These are phyloP conservation scores for Xanthoceras sorbifolium DNA, from an alignment of 345 rosid genomes.

Conservation along the genomic window DNA sequence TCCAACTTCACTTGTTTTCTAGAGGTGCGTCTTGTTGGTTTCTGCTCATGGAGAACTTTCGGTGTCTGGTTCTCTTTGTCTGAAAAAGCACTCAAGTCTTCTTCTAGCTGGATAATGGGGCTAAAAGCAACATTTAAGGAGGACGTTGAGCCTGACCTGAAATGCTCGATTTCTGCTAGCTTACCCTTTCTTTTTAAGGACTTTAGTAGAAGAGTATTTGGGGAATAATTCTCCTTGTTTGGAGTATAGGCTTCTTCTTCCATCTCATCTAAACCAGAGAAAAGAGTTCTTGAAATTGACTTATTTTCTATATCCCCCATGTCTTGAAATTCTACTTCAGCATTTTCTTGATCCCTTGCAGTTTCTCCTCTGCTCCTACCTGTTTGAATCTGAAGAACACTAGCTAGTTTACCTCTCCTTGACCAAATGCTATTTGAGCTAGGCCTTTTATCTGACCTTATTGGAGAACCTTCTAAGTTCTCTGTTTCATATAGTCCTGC, in stretches of 20 bases:
- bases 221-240: slow-evolving; percentile 84
- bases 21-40: slow-evolving; percentile 24
- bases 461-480: slow-evolving; percentile 33
- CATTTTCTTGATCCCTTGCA: slow-evolving; percentile 23
- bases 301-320: slow-evolving; percentile 32
- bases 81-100: slow-evolving; percentile 30
- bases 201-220: slow-evolving; percentile 49
- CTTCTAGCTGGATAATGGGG: slow-evolving; percentile 38
- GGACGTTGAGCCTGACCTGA: slow-evolving; percentile 32
- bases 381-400: slow-evolving; percentile 60
- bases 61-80: slow-evolving; percentile 58
- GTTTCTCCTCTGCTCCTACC: slow-evolving; percentile 43
- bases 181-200: slow-evolving; percentile 48
- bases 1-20: slow-evolving; percentile 37
- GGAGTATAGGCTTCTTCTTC: slow-evolving; percentile 69
- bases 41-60: slow-evolving; percentile 35
- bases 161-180: slow-evolving; percentile 41
- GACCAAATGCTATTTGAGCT: slow-evolving; percentile 60
- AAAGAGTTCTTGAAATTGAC: slow-evolving; percentile 29
- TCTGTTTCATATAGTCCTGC: slow-evolving; percentile 34
- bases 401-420: slow-evolving; percentile 71
- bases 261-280: slow-evolving; percentile 34
- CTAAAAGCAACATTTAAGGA: slow-evolving; percentile 32
- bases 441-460: slow-evolving; percentile 34
- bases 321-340: slow-evolving; percentile 34